Evolutionary conservation across 768 basidiomycete genomes (phyloP).

Genomic region (Sistotremastrum suecicum): DNA sequence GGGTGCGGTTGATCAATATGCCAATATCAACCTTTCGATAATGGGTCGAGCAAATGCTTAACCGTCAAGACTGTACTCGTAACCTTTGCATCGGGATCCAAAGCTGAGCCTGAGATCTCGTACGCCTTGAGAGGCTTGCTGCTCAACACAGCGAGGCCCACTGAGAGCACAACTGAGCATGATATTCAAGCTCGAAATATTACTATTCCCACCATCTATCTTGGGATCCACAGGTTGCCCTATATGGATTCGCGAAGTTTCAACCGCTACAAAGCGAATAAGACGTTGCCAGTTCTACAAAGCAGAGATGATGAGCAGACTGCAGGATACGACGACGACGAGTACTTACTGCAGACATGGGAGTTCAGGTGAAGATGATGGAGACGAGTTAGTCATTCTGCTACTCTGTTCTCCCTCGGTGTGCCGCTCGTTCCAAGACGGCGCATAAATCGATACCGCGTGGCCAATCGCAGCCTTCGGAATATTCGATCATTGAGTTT

Average conservation of each 20-base stretch:
- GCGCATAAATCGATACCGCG: too few relatives aligned
- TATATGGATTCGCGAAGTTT: slow-evolving; percentile 60
- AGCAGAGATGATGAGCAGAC: neutral
- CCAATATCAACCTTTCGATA: slow-evolving; percentile 22
- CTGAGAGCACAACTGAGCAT: slow-evolving; percentile 21
- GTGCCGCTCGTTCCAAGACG: too few relatives aligned
- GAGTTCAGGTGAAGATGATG: too few relatives aligned
- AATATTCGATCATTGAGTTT: too few relatives aligned
- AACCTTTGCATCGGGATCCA: slow-evolving; percentile 54
- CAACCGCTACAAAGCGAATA: slow-evolving; percentile 67
- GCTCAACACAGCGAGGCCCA: slow-evolving; percentile 38
- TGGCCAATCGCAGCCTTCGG: too few relatives aligned
- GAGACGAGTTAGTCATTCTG: too few relatives aligned
- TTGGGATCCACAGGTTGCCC: slow-evolving; percentile 59
- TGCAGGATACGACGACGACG: too few relatives aligned
- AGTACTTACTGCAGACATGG: too few relatives aligned
- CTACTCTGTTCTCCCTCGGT: too few relatives aligned
- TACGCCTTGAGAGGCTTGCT: slow-evolving; percentile 45
- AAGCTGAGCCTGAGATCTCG: slow-evolving; percentile 57
- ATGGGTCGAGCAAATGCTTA: slow-evolving; percentile 52
- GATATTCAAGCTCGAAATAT: neutral
- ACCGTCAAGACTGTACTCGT: slow-evolving; percentile 54
- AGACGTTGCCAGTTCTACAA: slow-evolving; percentile 65
- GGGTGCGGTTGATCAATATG: neutral
- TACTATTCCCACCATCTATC: slow-evolving; percentile 39